These are phyloP conservation scores for Irpex sp. DNA, from an alignment of 1,284 basidiomycete genomes.

Conservation along the genomic window DNA sequence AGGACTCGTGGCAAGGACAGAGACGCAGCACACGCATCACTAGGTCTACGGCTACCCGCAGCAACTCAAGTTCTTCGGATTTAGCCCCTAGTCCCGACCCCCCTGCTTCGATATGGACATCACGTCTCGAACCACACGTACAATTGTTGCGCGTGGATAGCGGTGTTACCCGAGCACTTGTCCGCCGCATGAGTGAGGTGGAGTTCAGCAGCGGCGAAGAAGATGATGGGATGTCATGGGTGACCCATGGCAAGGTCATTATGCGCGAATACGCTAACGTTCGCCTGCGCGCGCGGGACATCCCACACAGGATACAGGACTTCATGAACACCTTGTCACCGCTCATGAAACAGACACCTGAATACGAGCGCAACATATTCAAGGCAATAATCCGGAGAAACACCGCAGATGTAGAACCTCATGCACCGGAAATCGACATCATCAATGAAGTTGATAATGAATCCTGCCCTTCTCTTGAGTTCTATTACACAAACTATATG, in stretches of 20 bases:
- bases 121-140: slow-evolving; percentile 2
- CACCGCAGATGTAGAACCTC: slow-evolving; percentile 51
- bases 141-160: not conserved
- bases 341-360: slow-evolving; percentile 17
- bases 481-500: slow-evolving; percentile 75
- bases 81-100: not conserved
- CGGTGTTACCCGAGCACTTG: slow-evolving; percentile 7
- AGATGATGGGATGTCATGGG: slow-evolving; percentile 18
- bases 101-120: not conserved
- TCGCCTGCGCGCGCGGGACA: slow-evolving; percentile 23
- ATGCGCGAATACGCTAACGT: slow-evolving; percentile 20
- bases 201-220: slow-evolving; percentile 5
- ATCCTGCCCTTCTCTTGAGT: slow-evolving; percentile 70
- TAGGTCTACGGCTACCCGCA: not conserved
- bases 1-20: not conserved
- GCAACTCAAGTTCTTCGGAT: slow-evolving; percentile 3
- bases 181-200: not conserved
- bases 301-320: slow-evolving; percentile 30
- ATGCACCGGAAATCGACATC: slow-evolving; percentile 62
- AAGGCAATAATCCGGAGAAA: slow-evolving; percentile 29
- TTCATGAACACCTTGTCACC: slow-evolving; percentile 24
- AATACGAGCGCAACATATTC: slow-evolving; percentile 28
- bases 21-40: not conserved
- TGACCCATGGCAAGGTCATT: slow-evolving; percentile 16
- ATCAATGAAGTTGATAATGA: slow-evolving; percentile 64